A percentile compares a stretch with the other conserved stretches of the same genome.
These are phyloP conservation scores for Tuber magnatum DNA, from an alignment of 495 filamentous ascomycete genomes.

Conservation along the genomic window DNA sequence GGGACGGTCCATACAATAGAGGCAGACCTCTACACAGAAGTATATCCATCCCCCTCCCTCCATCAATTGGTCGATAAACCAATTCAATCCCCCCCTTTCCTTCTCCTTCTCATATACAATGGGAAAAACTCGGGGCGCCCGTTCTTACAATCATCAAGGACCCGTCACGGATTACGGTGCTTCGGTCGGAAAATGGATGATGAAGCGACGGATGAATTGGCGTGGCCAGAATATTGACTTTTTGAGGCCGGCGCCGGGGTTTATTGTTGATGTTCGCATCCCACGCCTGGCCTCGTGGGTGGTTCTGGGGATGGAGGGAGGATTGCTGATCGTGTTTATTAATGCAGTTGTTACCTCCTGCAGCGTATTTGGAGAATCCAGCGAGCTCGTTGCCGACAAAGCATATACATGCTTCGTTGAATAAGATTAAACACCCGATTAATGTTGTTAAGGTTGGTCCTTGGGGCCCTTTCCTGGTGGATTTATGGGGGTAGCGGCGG, in stretches of 20 bases:
- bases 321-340: constrained; percentile 35
- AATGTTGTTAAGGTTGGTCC: constrained; percentile 62
- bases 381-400: constrained; percentile 80
- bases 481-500: neutral
- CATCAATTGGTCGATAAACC: neutral
- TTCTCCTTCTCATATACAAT: neutral
- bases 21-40: constrained; percentile 36
- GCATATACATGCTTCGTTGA: constrained; percentile 88
- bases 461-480: neutral
- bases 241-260: constrained; percentile 74
- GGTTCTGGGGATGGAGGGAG: neutral
- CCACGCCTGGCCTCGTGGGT: neutral
- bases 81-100: neutral
- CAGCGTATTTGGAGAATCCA: constrained; percentile 61
- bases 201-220: constrained; percentile 68
- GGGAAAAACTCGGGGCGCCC: neutral
- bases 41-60: constrained; percentile 9
- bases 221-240: constrained; percentile 61
- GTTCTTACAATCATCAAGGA: constrained; percentile 47
- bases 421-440: constrained; percentile 95
- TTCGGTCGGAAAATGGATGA: constrained; percentile 88
- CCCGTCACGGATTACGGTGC: constrained; percentile 94
- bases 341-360: constrained; percentile 82
- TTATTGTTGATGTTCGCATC: constrained; percentile 73
- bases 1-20: constrained; percentile 45